A percentile compares a stretch with the other conserved stretches of the same genome.
Evolutionary conservation across 495 filamentous ascomycete genomes (phyloP).

Genomic region (Choiromyces venosus): DNA sequence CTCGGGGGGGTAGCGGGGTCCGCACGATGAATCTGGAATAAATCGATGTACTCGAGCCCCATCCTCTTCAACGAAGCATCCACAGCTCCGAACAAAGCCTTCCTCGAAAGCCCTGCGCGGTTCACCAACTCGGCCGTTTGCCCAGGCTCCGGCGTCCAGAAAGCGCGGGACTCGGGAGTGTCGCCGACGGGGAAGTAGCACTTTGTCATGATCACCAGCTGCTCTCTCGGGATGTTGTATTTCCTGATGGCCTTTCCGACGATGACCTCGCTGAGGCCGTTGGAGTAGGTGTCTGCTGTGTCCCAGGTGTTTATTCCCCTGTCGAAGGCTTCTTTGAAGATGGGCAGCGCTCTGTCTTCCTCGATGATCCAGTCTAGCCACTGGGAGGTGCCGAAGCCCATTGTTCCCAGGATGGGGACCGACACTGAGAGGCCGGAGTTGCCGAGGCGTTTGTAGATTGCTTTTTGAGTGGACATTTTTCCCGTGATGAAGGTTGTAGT

Average conservation of each 20-base stretch:
- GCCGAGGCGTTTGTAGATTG: constrained; percentile 55
- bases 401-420: constrained; percentile 61
- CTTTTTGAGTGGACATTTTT: constrained; percentile 43
- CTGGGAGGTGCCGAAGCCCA: constrained; percentile 56
- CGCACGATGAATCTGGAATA: constrained; percentile 68
- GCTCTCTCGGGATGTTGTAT: constrained; percentile 69
- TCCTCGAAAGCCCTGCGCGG: constrained; percentile 53
- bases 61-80: constrained; percentile 61
- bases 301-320: constrained; percentile 69
- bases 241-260: constrained; percentile 71
- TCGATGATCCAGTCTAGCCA: constrained; percentile 57
- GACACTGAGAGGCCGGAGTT: constrained; percentile 63
- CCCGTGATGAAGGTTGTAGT: background rate
- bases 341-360: constrained; percentile 58
- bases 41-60: constrained; percentile 62
- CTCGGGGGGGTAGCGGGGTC: constrained; percentile 54
- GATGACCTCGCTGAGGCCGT: constrained; percentile 65
- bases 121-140: background rate
- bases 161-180: background rate
- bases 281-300: constrained; percentile 60
- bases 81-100: constrained; percentile 64
- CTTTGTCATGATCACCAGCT: constrained; percentile 72
- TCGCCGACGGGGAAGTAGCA: constrained; percentile 59
- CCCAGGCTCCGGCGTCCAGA: background rate
- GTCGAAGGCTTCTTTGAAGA: constrained; percentile 64